These are phyloP conservation scores for Pichia rugopelliculosa DNA, from an alignment of 805 yeast genomes.

Conservation along the genomic window DNA sequence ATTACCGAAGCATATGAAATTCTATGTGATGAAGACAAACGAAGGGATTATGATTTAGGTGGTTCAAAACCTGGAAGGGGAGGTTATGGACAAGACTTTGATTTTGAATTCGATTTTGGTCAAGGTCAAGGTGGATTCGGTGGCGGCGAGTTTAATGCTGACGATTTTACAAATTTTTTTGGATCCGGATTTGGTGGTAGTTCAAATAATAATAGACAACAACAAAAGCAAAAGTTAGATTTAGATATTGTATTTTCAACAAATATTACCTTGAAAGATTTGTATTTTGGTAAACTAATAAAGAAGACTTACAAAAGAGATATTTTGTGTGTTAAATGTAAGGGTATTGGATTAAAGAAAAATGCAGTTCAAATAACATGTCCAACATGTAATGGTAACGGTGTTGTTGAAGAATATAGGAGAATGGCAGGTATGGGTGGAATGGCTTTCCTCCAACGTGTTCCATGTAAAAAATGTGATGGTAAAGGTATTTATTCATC, in stretches of 20 bases:
- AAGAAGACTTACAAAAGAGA: constrained; percentile 68
- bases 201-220: constrained; percentile 1
- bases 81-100: constrained; percentile 24
- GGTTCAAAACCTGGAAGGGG: constrained; percentile 10
- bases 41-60: constrained; percentile 49
- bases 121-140: constrained; percentile 18
- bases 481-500: constrained; percentile 60
- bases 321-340: constrained; percentile 63
- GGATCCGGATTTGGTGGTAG: constrained; percentile 33
- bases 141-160: constrained; percentile 46
- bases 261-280: constrained; percentile 60
- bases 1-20: constrained; percentile 82
- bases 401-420: constrained; percentile 49
- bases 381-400: constrained; percentile 64
- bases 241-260: constrained; percentile 38
- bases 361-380: constrained; percentile 52
- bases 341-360: constrained; percentile 68
- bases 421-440: constrained; percentile 60
- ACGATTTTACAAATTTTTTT: constrained; percentile 73
- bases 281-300: constrained; percentile 74
- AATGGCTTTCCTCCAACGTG: constrained; percentile 53
- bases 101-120: constrained; percentile 15
- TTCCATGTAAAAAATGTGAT: constrained; percentile 58
- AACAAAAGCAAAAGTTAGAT: constrained; percentile 29
- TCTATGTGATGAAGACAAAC: constrained; percentile 58